These are phyloP conservation scores for Zhuliangozyma blackwelliae DNA, from an alignment of 1,139 yeast species.

Conservation along the genomic window DNA sequence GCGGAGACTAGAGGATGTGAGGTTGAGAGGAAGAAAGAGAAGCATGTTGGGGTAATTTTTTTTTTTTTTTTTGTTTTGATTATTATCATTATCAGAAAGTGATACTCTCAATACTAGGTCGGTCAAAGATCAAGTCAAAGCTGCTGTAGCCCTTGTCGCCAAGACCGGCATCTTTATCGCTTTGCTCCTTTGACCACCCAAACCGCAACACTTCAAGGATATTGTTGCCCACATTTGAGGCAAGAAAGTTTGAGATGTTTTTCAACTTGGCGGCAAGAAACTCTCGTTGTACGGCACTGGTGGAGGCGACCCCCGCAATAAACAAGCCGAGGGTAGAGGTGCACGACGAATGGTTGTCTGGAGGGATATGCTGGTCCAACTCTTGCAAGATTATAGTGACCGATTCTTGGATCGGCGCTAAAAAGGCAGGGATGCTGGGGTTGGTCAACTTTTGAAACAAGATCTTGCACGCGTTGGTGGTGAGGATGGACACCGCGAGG, in stretches of 20 bases:
- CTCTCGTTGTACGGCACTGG: constrained; percentile 3
- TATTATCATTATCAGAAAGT: constrained; percentile 3
- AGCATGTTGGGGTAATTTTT: constrained; percentile 72
- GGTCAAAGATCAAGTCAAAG: constrained; percentile 9
- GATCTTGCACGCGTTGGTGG: constrained; percentile 6
- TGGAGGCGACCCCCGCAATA: constrained; percentile 6
- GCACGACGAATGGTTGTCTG: constrained; percentile 7
- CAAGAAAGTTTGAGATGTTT: constrained; percentile 2
- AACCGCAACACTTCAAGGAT: constrained; percentile 3
- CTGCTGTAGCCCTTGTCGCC: constrained; percentile 8
- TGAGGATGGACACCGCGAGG: constrained; percentile 8
- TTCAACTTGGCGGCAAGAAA: constrained; percentile 2
- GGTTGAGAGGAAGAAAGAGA: constrained; percentile 91
- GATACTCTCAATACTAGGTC: constrained; percentile 7
- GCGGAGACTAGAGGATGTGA: constrained; percentile 71
- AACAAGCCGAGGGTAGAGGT: constrained; percentile 5
- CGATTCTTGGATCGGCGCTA: constrained; percentile 6
- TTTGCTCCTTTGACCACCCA: constrained; percentile 7
- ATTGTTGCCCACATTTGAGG: constrained; percentile 5
- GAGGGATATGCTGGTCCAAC: constrained; percentile 4
- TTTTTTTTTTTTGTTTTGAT: not conserved
- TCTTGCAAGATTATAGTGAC: constrained; percentile 5
- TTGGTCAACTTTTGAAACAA: constrained; percentile 6
- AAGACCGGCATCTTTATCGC: constrained; percentile 1
- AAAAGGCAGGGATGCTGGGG: constrained; percentile 8